A percentile compares a stretch with the other conserved stretches of the same genome.
phyloP scores from a whole-genome alignment of 2,329 filamentous ascomycete species.

The Sordariomycetes sp. region DNA sequence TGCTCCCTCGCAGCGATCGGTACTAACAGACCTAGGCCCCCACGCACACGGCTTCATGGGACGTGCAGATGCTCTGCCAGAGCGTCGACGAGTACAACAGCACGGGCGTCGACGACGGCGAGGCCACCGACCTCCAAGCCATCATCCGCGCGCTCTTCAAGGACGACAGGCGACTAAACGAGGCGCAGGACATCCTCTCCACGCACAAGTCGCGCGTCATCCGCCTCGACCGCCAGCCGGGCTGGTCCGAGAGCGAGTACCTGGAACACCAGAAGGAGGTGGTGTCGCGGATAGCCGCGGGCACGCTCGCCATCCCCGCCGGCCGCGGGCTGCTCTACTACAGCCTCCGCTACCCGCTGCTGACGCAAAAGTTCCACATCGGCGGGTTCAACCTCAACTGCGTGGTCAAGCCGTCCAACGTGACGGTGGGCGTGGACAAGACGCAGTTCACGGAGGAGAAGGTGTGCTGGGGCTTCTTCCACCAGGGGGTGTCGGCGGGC shows the following conservation, averaged over 20 bases:
- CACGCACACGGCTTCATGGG: constrained; percentile 57
- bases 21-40: constrained; percentile 28
- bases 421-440: constrained; percentile 88
- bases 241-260: constrained; percentile 77
- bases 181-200: constrained; percentile 77
- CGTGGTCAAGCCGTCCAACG: constrained; percentile 82
- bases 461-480: constrained; percentile 97
- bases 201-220: constrained; percentile 71
- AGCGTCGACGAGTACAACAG: constrained; percentile 48
- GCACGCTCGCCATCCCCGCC: constrained; percentile 79
- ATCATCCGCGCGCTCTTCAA: constrained; percentile 82
- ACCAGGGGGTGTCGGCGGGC: constrained; percentile 88
- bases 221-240: constrained; percentile 63
- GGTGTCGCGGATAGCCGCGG: constrained; percentile 73
- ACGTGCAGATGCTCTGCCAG: constrained; percentile 69
- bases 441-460: constrained; percentile 85
- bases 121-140: constrained; percentile 72
- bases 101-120: constrained; percentile 62
- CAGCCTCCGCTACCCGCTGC: constrained; percentile 72
- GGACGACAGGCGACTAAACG: constrained; percentile 80
- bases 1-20: background rate
- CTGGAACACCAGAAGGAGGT: constrained; percentile 88
- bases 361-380: constrained; percentile 87
- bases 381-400: constrained; percentile 87
- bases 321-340: constrained; percentile 84